Base-by-base conservation (phyloP, 1,284 basidiomycete genomes). In the Microbotryum violaceum region DNA sequence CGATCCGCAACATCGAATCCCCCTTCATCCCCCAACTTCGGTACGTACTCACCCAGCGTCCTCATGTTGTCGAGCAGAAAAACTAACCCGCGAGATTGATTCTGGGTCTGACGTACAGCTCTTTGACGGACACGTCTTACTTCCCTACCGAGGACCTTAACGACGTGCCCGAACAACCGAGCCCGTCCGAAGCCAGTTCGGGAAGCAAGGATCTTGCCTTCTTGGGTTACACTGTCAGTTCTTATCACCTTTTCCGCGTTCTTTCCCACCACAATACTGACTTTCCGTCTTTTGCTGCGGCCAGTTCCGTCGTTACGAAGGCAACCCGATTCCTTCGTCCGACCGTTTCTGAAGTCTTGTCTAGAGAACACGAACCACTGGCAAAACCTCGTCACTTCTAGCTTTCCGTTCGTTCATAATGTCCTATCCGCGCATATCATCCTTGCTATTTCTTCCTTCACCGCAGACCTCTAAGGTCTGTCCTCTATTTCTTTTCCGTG, bases 91-190 rank as follows among this genome's bases (percentile, higher is more conserved):
- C 55, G 21, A 58, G 61, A 31, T 7, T 8, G 31, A 31, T 31
- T 31, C 8, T 31, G 31, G 31, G 9, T 31, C 16, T 59, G 14
- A 25, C 14, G 6, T 23, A 57, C 56, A 68, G 88, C 67, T 91
- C 88, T 37, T 87, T 91, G 73, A 96, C 91, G 25, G 93, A 97
- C 74, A 97, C 92, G 2, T 89, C 86, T 9, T 97, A 97, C 79
- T 97, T 97, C 85, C 93, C 93, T 1, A 93, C 90, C 25, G 93
- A 97, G 70, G 94, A 97, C 74, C 84, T 96, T 61, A 86, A 88
- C 65, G 86, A 91, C 72, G 84, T 89, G 16, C 79, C 81, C 1
- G 84, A 88, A 67, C 80, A 74, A 51, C 76, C 76, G 2, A 57
- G 65, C 2, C 73, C 87, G 21, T 83, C 83, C 53, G 82, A 81